phyloP scores from a whole-genome alignment of 306 rosid species.

The Cicer cuneatum region DNA sequence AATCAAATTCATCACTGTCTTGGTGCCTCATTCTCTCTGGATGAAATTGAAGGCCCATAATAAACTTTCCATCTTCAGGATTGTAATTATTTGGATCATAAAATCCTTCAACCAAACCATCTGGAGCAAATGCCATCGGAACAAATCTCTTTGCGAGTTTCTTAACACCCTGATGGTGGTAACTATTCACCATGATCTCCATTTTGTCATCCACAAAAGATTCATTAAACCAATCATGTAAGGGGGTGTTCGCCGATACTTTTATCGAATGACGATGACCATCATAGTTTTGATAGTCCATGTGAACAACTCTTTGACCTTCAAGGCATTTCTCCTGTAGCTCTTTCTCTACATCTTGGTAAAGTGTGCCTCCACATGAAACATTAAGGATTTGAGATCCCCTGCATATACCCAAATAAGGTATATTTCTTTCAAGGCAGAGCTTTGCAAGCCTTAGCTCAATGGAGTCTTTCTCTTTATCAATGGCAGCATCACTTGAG shows the following conservation, averaged over 20 bases:
- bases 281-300: constrained; percentile 65
- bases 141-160: constrained; percentile 48
- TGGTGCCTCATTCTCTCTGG: constrained; percentile 51
- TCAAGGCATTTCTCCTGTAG: constrained; percentile 39
- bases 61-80: constrained; percentile 50
- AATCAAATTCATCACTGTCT: constrained; percentile 46
- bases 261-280: constrained; percentile 49
- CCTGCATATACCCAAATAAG: constrained; percentile 78
- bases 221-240: constrained; percentile 55
- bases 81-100: constrained; percentile 49
- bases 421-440: constrained; percentile 71
- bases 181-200: constrained; percentile 60
- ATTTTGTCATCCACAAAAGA: constrained; percentile 42
- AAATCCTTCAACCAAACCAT: constrained; percentile 59
- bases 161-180: constrained; percentile 60
- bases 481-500: constrained; percentile 69
- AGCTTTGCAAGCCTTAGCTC: constrained; percentile 73
- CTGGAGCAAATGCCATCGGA: constrained; percentile 52
- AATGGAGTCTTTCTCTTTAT: constrained; percentile 74
- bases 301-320: constrained; percentile 54
- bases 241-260: constrained; percentile 39
- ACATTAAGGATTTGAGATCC: constrained; percentile 80
- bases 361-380: constrained; percentile 78
- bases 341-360: constrained; percentile 73
- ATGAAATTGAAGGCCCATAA: constrained; percentile 59